Evolutionary conservation across 1,139 yeast species (phyloP).

Genomic region (Debaryomyces udenii): DNA sequence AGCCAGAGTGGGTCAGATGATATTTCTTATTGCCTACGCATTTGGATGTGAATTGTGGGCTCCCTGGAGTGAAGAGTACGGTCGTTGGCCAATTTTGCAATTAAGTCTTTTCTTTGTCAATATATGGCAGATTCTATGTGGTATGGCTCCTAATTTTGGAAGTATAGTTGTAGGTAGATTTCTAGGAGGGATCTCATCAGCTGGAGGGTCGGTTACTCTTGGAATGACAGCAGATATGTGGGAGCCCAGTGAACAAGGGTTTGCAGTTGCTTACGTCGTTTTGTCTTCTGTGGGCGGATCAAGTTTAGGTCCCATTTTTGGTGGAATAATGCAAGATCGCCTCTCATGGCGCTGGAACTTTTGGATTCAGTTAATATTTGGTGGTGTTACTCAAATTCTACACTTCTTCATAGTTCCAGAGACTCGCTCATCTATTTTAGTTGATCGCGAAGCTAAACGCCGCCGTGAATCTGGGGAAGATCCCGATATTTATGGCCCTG

Average conservation of each 20-base stretch:
- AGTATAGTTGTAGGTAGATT: slow-evolving; percentile 31
- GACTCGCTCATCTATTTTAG: slow-evolving; percentile 33
- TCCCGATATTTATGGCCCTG: slow-evolving; percentile 33
- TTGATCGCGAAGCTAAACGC: slow-evolving; percentile 37
- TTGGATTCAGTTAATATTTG: slow-evolving; percentile 43
- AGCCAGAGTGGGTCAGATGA: slow-evolving; percentile 36
- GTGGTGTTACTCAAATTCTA: slow-evolving; percentile 30
- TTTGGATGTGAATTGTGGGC: slow-evolving; percentile 47
- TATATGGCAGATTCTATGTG: slow-evolving; percentile 40
- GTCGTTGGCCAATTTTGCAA: slow-evolving; percentile 42
- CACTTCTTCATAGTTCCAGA: slow-evolving; percentile 37
- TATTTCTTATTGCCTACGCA: slow-evolving; percentile 39
- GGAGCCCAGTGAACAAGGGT: slow-evolving; percentile 40
- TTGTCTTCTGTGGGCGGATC: slow-evolving; percentile 43
- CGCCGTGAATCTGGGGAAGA: slow-evolving; percentile 33
- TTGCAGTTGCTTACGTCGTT: slow-evolving; percentile 40
- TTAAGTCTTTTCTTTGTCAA: slow-evolving; percentile 34
- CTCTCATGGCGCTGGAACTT: slow-evolving; percentile 38
- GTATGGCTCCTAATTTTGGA: slow-evolving; percentile 37
- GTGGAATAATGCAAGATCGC: slow-evolving; percentile 33
- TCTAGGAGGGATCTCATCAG: slow-evolving; percentile 33
- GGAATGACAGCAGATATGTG: slow-evolving; percentile 46
- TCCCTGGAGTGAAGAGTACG: slow-evolving; percentile 43
- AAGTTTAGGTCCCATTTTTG: slow-evolving; percentile 39
- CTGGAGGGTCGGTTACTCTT: slow-evolving; percentile 44